phyloP scores from a whole-genome alignment of 257 asterid genomes.

The Jaltomata sinuosa region DNA sequence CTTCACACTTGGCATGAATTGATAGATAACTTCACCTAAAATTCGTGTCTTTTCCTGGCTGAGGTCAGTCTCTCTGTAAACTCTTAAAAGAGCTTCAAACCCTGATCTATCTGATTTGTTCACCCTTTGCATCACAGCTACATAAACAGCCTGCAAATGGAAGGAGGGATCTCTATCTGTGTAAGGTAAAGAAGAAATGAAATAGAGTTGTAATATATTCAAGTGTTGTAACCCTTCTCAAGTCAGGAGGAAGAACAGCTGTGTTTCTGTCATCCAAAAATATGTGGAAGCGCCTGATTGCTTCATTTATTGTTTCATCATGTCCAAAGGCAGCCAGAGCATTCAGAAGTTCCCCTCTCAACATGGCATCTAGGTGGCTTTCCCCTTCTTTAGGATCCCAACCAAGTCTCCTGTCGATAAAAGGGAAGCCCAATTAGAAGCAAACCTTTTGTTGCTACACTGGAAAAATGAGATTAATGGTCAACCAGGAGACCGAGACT shows the following conservation, averaged over 20 bases:
- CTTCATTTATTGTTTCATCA: slow-evolving; percentile 57
- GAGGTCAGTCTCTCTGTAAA: slow-evolving; percentile 86
- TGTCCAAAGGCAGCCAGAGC: slow-evolving; percentile 74
- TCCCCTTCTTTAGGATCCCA: slow-evolving; percentile 96
- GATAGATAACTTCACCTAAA: slow-evolving; percentile 35
- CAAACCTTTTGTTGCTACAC: not conserved
- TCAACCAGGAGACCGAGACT: not conserved
- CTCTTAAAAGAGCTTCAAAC: slow-evolving; percentile 64
- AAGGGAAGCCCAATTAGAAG: slow-evolving; percentile 2
- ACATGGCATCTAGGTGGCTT: slow-evolving; percentile 90
- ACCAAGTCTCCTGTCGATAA: slow-evolving; percentile 69
- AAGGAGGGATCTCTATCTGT: slow-evolving; percentile 1
- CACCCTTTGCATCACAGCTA: slow-evolving; percentile 58
- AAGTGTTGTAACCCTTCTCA: slow-evolving; percentile 60
- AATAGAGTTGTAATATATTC: not conserved
- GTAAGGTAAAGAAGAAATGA: not conserved
- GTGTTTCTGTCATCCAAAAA: slow-evolving; percentile 67
- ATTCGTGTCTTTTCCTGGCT: slow-evolving; percentile 94
- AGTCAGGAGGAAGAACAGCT: slow-evolving; percentile 77
- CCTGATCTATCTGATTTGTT: slow-evolving; percentile 61
- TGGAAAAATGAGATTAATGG: not conserved
- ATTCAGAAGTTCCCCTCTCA: slow-evolving; percentile 78
- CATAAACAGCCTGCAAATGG: slow-evolving; percentile 69
- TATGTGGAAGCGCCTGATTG: slow-evolving; percentile 56
- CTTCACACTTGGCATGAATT: not conserved